Evolutionary conservation across 2,329 filamentous ascomycete species (phyloP).

Genomic region (Aspergillus sp.): DNA sequence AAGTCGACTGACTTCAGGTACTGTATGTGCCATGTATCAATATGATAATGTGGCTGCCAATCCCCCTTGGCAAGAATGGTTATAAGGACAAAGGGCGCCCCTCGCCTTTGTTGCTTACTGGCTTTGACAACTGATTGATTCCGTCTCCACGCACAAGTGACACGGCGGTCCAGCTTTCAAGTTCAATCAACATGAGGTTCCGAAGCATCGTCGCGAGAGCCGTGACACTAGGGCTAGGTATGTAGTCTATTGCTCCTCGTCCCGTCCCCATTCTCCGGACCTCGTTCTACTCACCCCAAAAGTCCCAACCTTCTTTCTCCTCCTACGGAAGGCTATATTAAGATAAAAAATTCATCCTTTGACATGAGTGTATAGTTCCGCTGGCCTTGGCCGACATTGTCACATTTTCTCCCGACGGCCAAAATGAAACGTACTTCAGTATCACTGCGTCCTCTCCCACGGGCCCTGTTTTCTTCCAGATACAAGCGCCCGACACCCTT

Average conservation of each 20-base stretch:
- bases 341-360: not conserved
- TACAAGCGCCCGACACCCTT: conserved; percentile 43
- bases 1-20: not conserved
- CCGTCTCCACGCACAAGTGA: not conserved
- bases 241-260: not conserved
- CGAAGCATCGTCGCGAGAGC: not conserved
- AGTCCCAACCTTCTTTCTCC: not conserved
- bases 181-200: not conserved
- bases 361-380: not conserved
- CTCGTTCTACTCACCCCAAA: not conserved
- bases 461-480: conserved; percentile 62
- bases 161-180: not conserved
- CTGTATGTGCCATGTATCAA: not conserved
- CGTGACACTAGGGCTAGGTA: not conserved
- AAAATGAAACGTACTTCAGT: conserved; percentile 38
- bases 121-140: not conserved
- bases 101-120: not conserved
- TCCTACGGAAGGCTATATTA: not conserved
- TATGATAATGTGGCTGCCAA: not conserved
- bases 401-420: conserved; percentile 16
- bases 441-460: conserved; percentile 51
- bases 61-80: not conserved
- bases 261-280: not conserved
- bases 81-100: not conserved
- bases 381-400: not conserved